Conservation (phyloP, 257 asterid genomes). For the Petrea volubilis region DNA sequence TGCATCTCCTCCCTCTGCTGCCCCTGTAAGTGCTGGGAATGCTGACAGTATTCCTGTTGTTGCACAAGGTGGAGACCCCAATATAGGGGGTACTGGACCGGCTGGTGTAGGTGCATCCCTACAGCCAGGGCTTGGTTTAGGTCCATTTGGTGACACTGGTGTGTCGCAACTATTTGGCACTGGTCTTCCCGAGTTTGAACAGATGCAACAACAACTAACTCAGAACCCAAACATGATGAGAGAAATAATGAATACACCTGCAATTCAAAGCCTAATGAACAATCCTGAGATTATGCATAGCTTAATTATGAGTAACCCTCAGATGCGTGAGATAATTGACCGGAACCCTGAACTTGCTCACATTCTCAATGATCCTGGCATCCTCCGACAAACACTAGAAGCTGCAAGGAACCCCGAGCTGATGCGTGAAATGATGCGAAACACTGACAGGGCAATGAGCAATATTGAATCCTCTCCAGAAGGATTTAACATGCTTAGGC, state of each 20-base stretch:
- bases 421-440: conserved; percentile 78
- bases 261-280: conserved; percentile 54
- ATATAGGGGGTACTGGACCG: conserved; percentile 32
- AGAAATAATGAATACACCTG: conserved; percentile 58
- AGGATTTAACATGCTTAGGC: conserved; percentile 73
- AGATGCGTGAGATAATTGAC: conserved; percentile 68
- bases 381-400: conserved; percentile 63
- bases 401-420: conserved; percentile 71
- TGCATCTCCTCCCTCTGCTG: conserved; percentile 34
- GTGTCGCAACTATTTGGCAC: conserved; percentile 50
- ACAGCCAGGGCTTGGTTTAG: conserved; percentile 45
- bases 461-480: conserved; percentile 73
- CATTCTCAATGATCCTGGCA: conserved; percentile 62
- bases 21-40: conserved; percentile 35
- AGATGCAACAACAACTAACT: conserved; percentile 53
- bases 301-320: conserved; percentile 69
- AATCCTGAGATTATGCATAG: conserved; percentile 61
- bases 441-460: conserved; percentile 67
- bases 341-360: conserved; percentile 71
- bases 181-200: conserved; percentile 59
- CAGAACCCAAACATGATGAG: conserved; percentile 64
- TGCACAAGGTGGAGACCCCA: conserved; percentile 36
- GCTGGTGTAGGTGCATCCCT: conserved; percentile 45
- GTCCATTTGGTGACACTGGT: conserved; percentile 41
- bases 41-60: conserved; percentile 23